These are phyloP conservation scores for Jamesozyma hellenica DNA, from an alignment of 805 yeast species.

Conservation along the genomic window DNA sequence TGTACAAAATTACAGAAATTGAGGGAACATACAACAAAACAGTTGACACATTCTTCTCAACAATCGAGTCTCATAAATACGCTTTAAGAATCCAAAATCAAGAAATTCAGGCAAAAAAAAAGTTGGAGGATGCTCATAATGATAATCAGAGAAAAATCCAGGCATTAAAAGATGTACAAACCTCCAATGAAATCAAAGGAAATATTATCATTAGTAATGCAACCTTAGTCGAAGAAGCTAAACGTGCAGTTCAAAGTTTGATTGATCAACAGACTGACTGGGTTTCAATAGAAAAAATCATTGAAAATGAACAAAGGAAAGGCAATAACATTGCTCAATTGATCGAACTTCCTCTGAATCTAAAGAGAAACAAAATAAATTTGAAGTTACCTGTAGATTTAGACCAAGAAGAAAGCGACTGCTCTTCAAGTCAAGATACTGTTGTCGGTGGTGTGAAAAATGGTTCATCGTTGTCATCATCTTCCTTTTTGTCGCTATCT, in stretches of 20 bases:
- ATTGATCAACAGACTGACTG: slow-evolving; percentile 87
- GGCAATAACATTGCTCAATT: slow-evolving; percentile 53
- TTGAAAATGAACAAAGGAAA: slow-evolving; percentile 56
- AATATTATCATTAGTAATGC: slow-evolving; percentile 61
- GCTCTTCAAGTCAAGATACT: neutral
- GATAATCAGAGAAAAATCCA: slow-evolving; percentile 67
- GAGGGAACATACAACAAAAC: slow-evolving; percentile 65
- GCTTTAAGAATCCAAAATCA: slow-evolving; percentile 67
- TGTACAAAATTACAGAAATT: slow-evolving; percentile 34
- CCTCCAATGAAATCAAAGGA: slow-evolving; percentile 56
- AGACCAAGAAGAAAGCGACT: slow-evolving; percentile 33
- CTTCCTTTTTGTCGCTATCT: neutral
- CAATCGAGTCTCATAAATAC: slow-evolving; percentile 71
- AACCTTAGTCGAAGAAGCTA: slow-evolving; percentile 62
- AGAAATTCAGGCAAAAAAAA: slow-evolving; percentile 62
- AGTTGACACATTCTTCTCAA: slow-evolving; percentile 74
- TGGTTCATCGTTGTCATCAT: too few relatives aligned
- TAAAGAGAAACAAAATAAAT: slow-evolving; percentile 57
- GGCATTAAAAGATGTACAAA: slow-evolving; percentile 53
- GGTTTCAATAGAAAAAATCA: slow-evolving; percentile 73
- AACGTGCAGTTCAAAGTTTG: slow-evolving; percentile 51
- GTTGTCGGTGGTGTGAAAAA: too few relatives aligned
- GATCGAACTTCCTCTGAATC: slow-evolving; percentile 58
- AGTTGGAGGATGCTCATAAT: slow-evolving; percentile 61
- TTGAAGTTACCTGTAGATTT: slow-evolving; percentile 38